Evolutionary conservation across 2,329 filamentous ascomycete species (phyloP).

Genomic region (Hypoxylon sp.): DNA sequence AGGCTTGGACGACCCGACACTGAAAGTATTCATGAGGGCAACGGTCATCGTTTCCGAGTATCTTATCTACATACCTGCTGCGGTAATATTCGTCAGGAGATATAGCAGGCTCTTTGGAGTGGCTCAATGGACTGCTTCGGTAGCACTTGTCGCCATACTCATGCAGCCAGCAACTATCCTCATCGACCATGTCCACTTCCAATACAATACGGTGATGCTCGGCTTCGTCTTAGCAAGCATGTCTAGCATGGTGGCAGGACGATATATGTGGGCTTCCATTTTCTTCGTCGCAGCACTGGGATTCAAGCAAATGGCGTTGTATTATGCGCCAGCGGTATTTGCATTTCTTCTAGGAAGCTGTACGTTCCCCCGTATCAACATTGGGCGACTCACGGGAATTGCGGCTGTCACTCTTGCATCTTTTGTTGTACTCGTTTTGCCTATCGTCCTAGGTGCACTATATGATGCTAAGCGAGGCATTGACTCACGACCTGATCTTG

Average conservation of each 20-base stretch:
- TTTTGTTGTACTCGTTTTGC: conserved; percentile 82
- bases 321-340: conserved; percentile 95
- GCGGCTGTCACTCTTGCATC: conserved; percentile 79
- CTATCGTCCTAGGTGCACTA: conserved; percentile 79
- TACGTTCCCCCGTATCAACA: conserved; percentile 78
- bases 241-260: conserved; percentile 88
- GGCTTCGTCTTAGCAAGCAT: conserved; percentile 89
- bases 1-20: conserved; percentile 79
- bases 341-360: conserved; percentile 91
- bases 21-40: conserved; percentile 97
- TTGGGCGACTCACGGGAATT: conserved; percentile 80
- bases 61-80: conserved; percentile 86
- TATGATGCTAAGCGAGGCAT: conserved; percentile 78
- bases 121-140: conserved; percentile 83
- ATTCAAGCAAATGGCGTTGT: conserved; percentile 99
- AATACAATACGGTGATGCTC: conserved; percentile 99
- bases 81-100: conserved; percentile 86
- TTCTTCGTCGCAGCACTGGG: conserved; percentile 96
- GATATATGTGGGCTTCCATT: conserved; percentile 88
- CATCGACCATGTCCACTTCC: conserved; percentile 87
- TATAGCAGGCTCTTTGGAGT: conserved; percentile 83
- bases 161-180: conserved; percentile 93
- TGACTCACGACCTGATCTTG: conserved; percentile 68
- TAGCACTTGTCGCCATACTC: conserved; percentile 89
- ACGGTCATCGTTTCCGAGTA: conserved; percentile 94